A percentile compares a stretch with the other conserved stretches of the same genome.
phyloP scores from a whole-genome alignment of 768 basidiomycete genomes.

The Solioccasus polychromus region DNA sequence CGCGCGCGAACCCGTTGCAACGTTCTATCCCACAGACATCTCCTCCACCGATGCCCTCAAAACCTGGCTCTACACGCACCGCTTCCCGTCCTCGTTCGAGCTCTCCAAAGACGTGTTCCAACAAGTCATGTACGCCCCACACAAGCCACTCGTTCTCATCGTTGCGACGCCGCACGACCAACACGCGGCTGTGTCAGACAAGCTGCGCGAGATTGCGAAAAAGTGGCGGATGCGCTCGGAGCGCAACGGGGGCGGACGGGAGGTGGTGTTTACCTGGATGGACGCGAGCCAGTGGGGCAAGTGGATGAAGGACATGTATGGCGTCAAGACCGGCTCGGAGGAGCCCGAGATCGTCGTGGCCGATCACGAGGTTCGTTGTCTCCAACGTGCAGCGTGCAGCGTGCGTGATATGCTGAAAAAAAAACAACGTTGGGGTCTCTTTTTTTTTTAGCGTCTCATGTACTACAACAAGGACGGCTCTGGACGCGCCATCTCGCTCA shows the following conservation, averaged over 20 bases:
- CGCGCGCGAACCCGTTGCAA: constrained; percentile 40
- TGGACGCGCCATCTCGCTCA: constrained; percentile 55
- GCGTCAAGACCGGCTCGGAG: constrained; percentile 41
- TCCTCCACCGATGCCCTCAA: constrained; percentile 24
- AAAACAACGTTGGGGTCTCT: too few species aligned
- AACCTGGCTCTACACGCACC: constrained; percentile 64
- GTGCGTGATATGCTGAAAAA: not conserved
- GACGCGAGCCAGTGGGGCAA: constrained; percentile 78
- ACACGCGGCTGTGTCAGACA: constrained; percentile 42
- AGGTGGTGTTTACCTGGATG: constrained; percentile 88
- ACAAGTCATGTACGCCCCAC: constrained; percentile 78
- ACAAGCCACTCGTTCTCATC: constrained; percentile 76
- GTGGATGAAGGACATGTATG: constrained; percentile 94
- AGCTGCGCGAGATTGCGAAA: constrained; percentile 49
- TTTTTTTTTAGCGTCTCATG: constrained; percentile 51
- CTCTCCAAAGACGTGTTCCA: constrained; percentile 80
- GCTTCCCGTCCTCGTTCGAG: constrained; percentile 71
- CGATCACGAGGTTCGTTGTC: constrained; percentile 69
- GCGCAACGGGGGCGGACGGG: constrained; percentile 31
- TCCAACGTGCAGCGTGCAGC: not conserved
- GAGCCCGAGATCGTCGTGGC: constrained; percentile 61
- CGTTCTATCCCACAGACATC: constrained; percentile 27
- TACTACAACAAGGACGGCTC: constrained; percentile 72
- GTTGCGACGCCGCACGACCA: constrained; percentile 44
- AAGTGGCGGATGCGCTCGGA: constrained; percentile 49